phyloP scores from a whole-genome alignment of 257 asterid genomes.

The Buddleja alternifolia region DNA sequence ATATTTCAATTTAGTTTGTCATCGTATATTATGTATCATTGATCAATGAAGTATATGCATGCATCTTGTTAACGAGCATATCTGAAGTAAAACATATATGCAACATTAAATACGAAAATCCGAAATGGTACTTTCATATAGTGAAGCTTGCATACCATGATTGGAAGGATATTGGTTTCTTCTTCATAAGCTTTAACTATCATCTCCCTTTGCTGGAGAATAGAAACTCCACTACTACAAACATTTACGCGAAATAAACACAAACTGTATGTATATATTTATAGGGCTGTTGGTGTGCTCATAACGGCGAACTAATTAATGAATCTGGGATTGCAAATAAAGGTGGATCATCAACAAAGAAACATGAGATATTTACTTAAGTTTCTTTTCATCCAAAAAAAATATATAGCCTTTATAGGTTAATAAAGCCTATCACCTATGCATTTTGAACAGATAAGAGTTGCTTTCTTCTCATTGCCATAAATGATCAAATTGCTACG shows the following conservation, averaged over 20 bases:
- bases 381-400: slow-evolving; percentile 23
- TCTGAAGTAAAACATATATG: too few species aligned
- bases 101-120: too few species aligned
- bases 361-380: slow-evolving; percentile 22
- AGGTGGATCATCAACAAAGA: slow-evolving; percentile 16
- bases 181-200: slow-evolving; percentile 23
- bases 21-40: too few species aligned
- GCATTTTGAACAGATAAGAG: slow-evolving; percentile 27
- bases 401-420: slow-evolving; percentile 38
- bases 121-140: too few species aligned
- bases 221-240: background rate
- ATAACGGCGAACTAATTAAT: background rate
- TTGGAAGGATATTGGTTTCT: slow-evolving; percentile 18
- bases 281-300: background rate
- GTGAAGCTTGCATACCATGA: slow-evolving; percentile 32
- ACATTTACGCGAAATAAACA: background rate
- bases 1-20: too few species aligned
- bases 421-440: slow-evolving; percentile 12
- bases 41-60: too few species aligned
- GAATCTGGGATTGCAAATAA: background rate
- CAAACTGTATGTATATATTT: background rate
- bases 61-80: too few species aligned
- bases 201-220: slow-evolving; percentile 4
- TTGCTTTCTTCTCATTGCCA: slow-evolving; percentile 34
- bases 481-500: slow-evolving; percentile 40